A percentile compares a stretch with the other conserved stretches of the same genome.
Evolutionary conservation across 73 alveolate genomes (phyloP).

Genomic region (Paramecium tetraurelia): DNA sequence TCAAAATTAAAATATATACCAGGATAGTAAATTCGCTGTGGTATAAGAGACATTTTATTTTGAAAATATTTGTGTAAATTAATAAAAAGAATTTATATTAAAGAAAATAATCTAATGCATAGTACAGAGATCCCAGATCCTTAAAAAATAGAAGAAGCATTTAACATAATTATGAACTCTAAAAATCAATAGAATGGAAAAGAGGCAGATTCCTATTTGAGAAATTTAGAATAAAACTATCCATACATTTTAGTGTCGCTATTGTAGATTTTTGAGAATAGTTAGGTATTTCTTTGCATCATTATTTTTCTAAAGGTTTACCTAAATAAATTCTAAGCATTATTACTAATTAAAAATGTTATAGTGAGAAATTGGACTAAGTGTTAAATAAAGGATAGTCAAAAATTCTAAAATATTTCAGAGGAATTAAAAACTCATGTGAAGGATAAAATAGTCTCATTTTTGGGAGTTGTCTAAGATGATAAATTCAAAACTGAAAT

Average conservation of each 20-base stretch:
- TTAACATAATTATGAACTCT: background rate
- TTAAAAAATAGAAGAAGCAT: conserved; percentile 20
- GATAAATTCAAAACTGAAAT: background rate
- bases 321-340: background rate
- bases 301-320: background rate
- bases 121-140: conserved; percentile 21
- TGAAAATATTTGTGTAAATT: background rate
- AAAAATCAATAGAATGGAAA: background rate
- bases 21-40: background rate
- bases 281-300: background rate
- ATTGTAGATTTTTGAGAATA: conserved; percentile 9
- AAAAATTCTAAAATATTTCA: background rate
- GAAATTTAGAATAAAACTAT: background rate
- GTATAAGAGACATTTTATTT: background rate
- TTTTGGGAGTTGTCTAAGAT: conserved; percentile 9
- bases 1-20: background rate
- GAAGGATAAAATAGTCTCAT: background rate
- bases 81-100: background rate
- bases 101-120: background rate
- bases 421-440: background rate
- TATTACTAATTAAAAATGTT: background rate
- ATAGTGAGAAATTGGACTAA: conserved; percentile 38
- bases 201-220: conserved; percentile 23
- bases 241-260: background rate
- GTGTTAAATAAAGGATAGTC: background rate